phyloP scores from a whole-genome alignment of 2,329 filamentous ascomycete genomes.

The Xylariaceae sp. region DNA sequence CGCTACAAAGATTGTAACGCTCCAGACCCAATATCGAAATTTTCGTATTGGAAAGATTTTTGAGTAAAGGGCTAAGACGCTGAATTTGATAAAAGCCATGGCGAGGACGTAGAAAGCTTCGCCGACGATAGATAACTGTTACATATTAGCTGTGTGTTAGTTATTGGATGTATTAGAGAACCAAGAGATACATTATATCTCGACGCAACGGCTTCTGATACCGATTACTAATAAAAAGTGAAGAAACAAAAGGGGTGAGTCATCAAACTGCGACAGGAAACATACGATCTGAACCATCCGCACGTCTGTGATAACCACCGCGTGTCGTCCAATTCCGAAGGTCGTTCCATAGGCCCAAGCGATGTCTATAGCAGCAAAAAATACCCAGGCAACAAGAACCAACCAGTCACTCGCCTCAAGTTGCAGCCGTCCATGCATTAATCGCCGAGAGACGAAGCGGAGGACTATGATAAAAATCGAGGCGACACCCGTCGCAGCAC shows the following conservation, averaged over 20 bases:
- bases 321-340: conserved; percentile 20
- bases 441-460: conserved; percentile 16
- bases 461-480: conserved; percentile 17
- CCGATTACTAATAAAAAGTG: not conserved
- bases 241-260: too few relatives aligned
- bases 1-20: conserved; percentile 2
- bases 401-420: conserved; percentile 23
- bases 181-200: not conserved
- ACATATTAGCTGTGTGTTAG: conserved; percentile 3
- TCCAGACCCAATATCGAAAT: conserved; percentile 22
- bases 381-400: conserved; percentile 14
- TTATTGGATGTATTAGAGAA: not conserved
- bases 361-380: conserved; percentile 2
- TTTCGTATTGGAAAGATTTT: conserved; percentile 10
- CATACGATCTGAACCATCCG: conserved; percentile 21
- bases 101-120: conserved; percentile 19
- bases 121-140: conserved; percentile 17
- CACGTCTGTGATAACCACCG: conserved; percentile 11
- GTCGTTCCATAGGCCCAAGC: conserved; percentile 14
- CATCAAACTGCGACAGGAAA: too few relatives aligned
- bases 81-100: conserved; percentile 21
- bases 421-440: conserved; percentile 4
- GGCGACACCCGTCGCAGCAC: conserved; percentile 2
- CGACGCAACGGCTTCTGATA: not conserved
- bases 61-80: conserved; percentile 13